A percentile compares a stretch with the other conserved stretches of the same genome.
These are phyloP conservation scores for Syncephalis fuscata DNA, from an alignment of 371 early-diverging fungal genomes.

Conservation along the genomic window DNA sequence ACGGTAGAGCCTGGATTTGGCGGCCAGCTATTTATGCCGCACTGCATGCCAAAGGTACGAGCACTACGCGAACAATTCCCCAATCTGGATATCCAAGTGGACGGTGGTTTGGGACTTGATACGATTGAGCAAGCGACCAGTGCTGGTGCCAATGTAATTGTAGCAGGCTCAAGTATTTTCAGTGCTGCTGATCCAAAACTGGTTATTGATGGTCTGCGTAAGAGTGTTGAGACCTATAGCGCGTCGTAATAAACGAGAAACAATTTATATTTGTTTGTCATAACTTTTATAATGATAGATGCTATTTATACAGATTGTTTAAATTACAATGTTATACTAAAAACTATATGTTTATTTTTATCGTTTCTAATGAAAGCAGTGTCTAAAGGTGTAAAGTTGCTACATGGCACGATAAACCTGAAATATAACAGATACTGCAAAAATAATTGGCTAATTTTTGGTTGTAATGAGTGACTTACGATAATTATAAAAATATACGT, in stretches of 20 bases:
- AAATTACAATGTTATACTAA: no score
- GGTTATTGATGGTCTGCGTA: conserved; percentile 52
- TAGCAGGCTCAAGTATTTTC: conserved; percentile 95
- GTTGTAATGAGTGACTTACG: no score
- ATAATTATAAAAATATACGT: no score
- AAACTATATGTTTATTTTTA: no score
- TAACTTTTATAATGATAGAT: no score
- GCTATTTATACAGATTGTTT: no score
- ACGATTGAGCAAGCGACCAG: conserved; percentile 75
- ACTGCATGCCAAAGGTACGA: conserved; percentile 72
- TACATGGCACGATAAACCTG: no score
- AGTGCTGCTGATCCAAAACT: conserved; percentile 53
- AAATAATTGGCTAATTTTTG: no score
- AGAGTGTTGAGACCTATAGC: conserved; percentile 26
- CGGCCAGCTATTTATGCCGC: conserved; percentile 83
- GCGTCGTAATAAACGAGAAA: background rate
- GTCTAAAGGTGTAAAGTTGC: no score
- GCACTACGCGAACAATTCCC: conserved; percentile 62
- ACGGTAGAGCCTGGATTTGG: conserved; percentile 98
- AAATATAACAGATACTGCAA: no score
- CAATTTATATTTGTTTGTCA: no score
- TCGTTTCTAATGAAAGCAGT: no score
- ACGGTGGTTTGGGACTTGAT: conserved; percentile 84
- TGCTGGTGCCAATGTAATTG: conserved; percentile 96
- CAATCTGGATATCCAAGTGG: conserved; percentile 90